Base-by-base conservation (phyloP, 2,329 filamentous ascomycete genomes). In the Colletotrichum plurivorum region DNA sequence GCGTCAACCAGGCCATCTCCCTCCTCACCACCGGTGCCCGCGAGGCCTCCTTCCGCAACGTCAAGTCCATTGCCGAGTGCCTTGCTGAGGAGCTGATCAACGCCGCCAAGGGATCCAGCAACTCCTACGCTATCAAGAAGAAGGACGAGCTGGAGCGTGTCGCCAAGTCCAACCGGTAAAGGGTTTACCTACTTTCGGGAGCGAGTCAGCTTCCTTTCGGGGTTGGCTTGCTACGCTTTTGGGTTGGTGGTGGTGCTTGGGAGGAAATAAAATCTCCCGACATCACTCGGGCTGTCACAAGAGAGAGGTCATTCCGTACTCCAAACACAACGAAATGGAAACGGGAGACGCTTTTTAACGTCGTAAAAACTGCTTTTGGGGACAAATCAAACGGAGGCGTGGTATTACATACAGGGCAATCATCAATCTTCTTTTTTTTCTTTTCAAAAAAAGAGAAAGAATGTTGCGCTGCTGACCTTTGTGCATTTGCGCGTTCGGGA, bases 61-160 rank as follows among this genome's bases (percentile, higher is more conserved):
- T 99, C 91, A 99, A 99, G 95, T 95, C 93, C 83, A 97, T 99
- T 84, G 95, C 97, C 81, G 96, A 99, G 91, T 98, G 96, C 90
- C 89, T 99, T 81, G 96, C 96, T 83, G 97, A 99, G 89, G 96
- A 99, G 92, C 91, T 99, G 85, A 98, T 99, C 93, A 99, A 99
- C 91, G 97, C 97, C 84, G 97, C 97, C 86, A 99, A 99, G 94
- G 96, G 96, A 83, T 97, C 93, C 92, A 97, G 93, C 89, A 99
- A 99, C 94, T 98, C 95, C 78, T 99, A 98, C 86, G 96, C 97
- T 82, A 99, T 99, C 92, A 99, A 99, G 94, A 99, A 99, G 94
- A 99, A 99, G 95, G 96, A 99, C 87, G 97, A 99, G 93, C 88
- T 99, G 89, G 96, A 99, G 93, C 96, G 96, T 96, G 96, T 99